A percentile compares a stretch with the other conserved stretches of the same genome.
phyloP scores from a whole-genome alignment of 495 filamentous ascomycete genomes.

The Parathielavia hyrcaniae region DNA sequence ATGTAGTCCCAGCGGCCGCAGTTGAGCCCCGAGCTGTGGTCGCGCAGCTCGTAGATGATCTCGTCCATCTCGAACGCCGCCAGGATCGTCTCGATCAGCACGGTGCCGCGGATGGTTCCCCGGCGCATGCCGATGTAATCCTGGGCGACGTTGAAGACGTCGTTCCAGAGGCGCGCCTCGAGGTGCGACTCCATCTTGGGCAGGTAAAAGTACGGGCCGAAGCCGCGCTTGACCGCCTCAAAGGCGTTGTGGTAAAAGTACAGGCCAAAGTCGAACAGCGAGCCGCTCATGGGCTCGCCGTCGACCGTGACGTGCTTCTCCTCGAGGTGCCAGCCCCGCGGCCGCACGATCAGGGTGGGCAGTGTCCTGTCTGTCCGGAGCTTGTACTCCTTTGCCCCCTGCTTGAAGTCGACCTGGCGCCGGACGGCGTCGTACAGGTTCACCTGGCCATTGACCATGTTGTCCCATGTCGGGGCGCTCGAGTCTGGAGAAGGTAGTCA shows the following conservation, averaged over 20 bases:
- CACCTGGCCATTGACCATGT: conserved; percentile 98
- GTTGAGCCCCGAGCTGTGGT: conserved; percentile 94
- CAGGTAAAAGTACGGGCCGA: conserved; percentile 97
- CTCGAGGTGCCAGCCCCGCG: conserved; percentile 90
- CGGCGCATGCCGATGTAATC: conserved; percentile 84
- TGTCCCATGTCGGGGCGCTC: conserved; percentile 95
- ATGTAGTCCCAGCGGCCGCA: conserved; percentile 99
- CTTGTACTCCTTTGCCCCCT: conserved; percentile 93
- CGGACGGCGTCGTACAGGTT: conserved; percentile 98
- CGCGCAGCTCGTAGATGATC: conserved; percentile 98
- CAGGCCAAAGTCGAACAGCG: conserved; percentile 94
- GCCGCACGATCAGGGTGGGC: conserved; percentile 79
- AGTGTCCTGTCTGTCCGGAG: conserved; percentile 77
- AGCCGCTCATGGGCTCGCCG: conserved; percentile 88
- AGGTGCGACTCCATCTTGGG: conserved; percentile 99
- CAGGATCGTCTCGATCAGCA: conserved; percentile 96
- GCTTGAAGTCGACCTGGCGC: conserved; percentile 92
- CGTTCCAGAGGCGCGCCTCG: conserved; percentile 97
- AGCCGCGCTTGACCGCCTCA: conserved; percentile 75
- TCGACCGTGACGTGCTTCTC: conserved; percentile 98
- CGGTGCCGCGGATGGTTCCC: conserved; percentile 91
- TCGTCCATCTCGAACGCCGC: conserved; percentile 99
- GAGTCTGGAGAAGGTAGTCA: conserved; percentile 58
- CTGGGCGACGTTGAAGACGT: conserved; percentile 94
- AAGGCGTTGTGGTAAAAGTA: conserved; percentile 99